Conservation (phyloP, 139 green algal genomes). For the Auxenochlorella pyrenoidosa region DNA sequence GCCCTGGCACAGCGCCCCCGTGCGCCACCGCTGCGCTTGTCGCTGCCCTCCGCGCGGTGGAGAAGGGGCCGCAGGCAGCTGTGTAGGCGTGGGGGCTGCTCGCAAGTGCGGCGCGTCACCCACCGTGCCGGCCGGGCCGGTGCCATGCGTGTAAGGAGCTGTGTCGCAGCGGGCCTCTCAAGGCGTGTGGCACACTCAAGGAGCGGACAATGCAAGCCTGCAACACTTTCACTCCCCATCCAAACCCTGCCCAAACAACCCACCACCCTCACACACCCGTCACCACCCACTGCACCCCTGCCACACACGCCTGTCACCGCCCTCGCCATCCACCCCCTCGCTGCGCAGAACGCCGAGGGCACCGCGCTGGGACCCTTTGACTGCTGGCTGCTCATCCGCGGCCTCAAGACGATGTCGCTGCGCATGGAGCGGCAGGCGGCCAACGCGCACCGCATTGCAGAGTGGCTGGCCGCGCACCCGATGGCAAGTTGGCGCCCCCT, state of each 20-base stretch:
- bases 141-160: neutral
- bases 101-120: too few species aligned
- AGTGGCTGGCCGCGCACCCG: conserved; percentile 86
- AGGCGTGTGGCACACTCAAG: neutral
- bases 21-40: too few species aligned
- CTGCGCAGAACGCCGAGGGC: conserved; percentile 90
- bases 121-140: too few species aligned
- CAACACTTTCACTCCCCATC: too few species aligned
- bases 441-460: conserved; percentile 67
- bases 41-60: too few species aligned
- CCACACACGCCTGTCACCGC: neutral
- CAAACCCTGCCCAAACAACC: too few species aligned
- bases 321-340: neutral
- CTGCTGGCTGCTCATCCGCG: conserved; percentile 95
- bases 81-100: too few species aligned
- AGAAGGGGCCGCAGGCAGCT: too few species aligned
- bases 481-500: conserved; percentile 34
- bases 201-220: too few species aligned
- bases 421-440: conserved; percentile 86
- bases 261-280: neutral
- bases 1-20: too few species aligned
- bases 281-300: neutral
- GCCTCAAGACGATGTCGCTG: conserved; percentile 97
- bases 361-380: conserved; percentile 91
- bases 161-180: too few species aligned